These are phyloP conservation scores for Blastomyces percursus DNA, from an alignment of 2,329 filamentous ascomycete genomes.

Conservation along the genomic window DNA sequence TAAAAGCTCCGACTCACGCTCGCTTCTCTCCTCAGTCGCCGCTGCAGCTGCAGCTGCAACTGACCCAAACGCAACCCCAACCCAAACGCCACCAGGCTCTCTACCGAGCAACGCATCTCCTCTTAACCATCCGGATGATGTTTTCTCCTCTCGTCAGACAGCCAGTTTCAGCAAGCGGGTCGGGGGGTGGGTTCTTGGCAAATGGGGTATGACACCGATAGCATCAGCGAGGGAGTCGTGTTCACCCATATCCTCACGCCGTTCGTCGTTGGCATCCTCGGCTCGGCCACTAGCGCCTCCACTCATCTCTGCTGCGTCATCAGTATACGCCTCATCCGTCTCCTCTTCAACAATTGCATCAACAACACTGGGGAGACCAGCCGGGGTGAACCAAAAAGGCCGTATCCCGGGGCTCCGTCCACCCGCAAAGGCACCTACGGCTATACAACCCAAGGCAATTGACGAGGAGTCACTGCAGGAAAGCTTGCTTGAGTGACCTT, in stretches of 20 bases:
- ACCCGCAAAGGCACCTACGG: constrained; percentile 44
- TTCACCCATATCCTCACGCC: constrained; percentile 3
- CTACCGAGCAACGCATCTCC: constrained; percentile 15
- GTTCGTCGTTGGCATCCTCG: constrained; percentile 8
- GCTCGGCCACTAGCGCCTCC: neutral
- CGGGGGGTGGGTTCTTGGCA: constrained; percentile 55
- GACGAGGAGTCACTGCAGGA: constrained; percentile 53
- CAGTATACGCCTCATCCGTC: constrained; percentile 23
- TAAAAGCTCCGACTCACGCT: constrained; percentile 19
- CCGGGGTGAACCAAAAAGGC: constrained; percentile 70
- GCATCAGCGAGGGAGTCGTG: constrained; percentile 11
- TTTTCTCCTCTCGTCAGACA: constrained; percentile 13
- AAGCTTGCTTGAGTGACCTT: constrained; percentile 40
- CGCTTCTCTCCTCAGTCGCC: constrained; percentile 29
- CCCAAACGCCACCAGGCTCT: constrained; percentile 18
- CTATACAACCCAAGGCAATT: constrained; percentile 47
- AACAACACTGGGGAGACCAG: constrained; percentile 38
- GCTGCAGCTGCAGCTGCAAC: constrained; percentile 14
- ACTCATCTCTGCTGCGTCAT: constrained; percentile 10
- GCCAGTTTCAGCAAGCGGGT: constrained; percentile 40
- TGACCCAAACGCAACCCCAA: constrained; percentile 16
- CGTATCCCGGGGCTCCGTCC: constrained; percentile 60
- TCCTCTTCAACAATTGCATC: constrained; percentile 30
- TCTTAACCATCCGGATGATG: neutral
- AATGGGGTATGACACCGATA: constrained; percentile 48